phyloP scores from a whole-genome alignment of 129 eudicot genomes.

The Artemisia annua region DNA sequence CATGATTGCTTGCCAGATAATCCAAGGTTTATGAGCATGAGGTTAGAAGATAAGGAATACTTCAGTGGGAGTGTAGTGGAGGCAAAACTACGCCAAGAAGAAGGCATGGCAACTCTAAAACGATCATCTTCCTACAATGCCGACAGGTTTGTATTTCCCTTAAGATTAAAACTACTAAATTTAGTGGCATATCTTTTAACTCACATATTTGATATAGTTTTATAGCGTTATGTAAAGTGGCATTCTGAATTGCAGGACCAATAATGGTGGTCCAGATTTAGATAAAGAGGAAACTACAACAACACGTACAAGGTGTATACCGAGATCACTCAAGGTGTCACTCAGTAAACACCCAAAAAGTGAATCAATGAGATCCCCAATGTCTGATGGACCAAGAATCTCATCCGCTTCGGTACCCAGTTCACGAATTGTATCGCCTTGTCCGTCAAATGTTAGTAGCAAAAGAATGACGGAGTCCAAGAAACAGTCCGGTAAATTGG shows the following conservation, averaged over 20 bases:
- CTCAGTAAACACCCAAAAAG: too few species aligned
- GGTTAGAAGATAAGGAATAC: too few species aligned
- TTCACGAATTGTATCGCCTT: too few species aligned
- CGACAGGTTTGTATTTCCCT: too few species aligned
- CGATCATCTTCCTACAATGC: too few species aligned
- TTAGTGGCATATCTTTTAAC: constrained; percentile 1
- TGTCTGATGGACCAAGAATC: constrained; percentile 52
- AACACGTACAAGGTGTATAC: too few species aligned
- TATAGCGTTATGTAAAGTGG: neutral
- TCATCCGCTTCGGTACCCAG: constrained; percentile 52
- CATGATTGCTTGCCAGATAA: constrained; percentile 53
- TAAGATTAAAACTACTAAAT: constrained; percentile 15
- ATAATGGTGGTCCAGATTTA: neutral
- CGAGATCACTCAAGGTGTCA: too few species aligned
- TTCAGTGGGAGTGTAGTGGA: too few species aligned
- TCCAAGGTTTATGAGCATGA: too few species aligned
- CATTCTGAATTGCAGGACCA: neutral
- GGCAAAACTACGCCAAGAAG: too few species aligned
- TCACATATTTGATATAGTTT: constrained; percentile 2
- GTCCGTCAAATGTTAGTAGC: neutral
- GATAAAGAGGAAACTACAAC: constrained; percentile 46
- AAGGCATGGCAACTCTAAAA: too few species aligned
- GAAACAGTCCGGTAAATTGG: constrained; percentile 45
- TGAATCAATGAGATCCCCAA: too few species aligned
- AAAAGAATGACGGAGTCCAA: constrained; percentile 59